These are phyloP conservation scores for Stentor roeselii DNA, from an alignment of 73 alveolate species.

Conservation along the genomic window DNA sequence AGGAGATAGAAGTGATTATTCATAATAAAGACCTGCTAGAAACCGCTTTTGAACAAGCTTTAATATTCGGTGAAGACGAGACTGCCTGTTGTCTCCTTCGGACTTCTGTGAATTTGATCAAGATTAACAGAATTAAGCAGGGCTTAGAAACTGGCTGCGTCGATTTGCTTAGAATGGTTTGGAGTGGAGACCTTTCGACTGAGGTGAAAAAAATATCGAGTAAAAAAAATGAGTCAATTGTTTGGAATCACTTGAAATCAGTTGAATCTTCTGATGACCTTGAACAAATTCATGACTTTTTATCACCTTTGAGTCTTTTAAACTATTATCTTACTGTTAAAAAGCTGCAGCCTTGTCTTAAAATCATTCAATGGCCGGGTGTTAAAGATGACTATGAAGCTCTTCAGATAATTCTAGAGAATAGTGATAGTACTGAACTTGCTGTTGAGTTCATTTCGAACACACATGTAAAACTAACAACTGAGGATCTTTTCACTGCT, in stretches of 20 bases:
- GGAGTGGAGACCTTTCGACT: background rate
- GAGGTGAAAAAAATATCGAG: background rate
- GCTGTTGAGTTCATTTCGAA: too few relatives aligned
- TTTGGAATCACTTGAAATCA: background rate
- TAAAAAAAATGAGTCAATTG: background rate
- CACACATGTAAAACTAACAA: too few relatives aligned
- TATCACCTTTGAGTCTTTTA: background rate
- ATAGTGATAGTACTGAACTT: too few relatives aligned
- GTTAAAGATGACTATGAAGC: background rate
- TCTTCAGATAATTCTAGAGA: background rate
- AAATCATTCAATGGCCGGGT: slow-evolving; percentile 7
- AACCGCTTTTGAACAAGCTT: background rate
- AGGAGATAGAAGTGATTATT: background rate
- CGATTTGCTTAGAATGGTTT: background rate
- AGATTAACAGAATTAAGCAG: background rate
- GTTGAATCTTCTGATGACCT: background rate
- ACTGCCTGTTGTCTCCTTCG: background rate
- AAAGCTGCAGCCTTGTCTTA: background rate
- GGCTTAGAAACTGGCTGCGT: slow-evolving; percentile 18
- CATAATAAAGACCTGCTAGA: background rate
- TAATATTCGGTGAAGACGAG: background rate
- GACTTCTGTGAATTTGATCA: background rate
- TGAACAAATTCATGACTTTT: background rate
- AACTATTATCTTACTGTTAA: background rate
- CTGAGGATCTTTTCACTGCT: too few relatives aligned